Conservation (phyloP, 148 eudicot species). For the Rhododendron griersonianum region DNA sequence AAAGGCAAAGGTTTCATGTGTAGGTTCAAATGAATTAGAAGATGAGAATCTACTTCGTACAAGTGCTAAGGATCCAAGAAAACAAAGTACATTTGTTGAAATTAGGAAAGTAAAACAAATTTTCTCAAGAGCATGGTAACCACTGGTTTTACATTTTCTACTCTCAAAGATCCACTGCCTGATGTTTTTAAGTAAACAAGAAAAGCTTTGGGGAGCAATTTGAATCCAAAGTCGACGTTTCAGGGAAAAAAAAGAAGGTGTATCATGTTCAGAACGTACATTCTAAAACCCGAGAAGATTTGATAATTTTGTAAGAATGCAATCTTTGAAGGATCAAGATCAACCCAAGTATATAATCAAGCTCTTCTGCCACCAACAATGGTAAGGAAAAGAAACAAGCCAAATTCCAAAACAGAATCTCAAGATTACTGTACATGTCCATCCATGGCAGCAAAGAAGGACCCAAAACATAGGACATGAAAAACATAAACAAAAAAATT, state of each 20-base stretch:
- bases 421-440: slow-evolving; percentile 13
- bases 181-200: not conserved
- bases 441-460: slow-evolving; percentile 7
- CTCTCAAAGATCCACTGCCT: not conserved
- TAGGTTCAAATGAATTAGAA: not conserved
- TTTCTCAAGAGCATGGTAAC: not conserved
- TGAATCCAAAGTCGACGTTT: not conserved
- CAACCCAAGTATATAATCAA: not conserved
- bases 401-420: not conserved
- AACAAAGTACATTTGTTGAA: not conserved
- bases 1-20: too few species aligned
- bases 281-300: not conserved
- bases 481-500: not conserved
- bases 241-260: not conserved
- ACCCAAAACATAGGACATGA: not conserved
- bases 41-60: not conserved
- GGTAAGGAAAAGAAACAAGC: not conserved
- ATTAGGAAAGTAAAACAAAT: not conserved
- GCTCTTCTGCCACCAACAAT: not conserved
- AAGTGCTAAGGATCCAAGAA: not conserved
- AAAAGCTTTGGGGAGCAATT: not conserved
- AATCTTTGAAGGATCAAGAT: not conserved
- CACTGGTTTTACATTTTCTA: not conserved
- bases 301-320: not conserved
- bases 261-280: not conserved